A percentile compares a stretch with the other conserved stretches of the same genome.
These are phyloP conservation scores for Coemansia umbellata DNA, from an alignment of 192 early-diverging fungal species.

Conservation along the genomic window DNA sequence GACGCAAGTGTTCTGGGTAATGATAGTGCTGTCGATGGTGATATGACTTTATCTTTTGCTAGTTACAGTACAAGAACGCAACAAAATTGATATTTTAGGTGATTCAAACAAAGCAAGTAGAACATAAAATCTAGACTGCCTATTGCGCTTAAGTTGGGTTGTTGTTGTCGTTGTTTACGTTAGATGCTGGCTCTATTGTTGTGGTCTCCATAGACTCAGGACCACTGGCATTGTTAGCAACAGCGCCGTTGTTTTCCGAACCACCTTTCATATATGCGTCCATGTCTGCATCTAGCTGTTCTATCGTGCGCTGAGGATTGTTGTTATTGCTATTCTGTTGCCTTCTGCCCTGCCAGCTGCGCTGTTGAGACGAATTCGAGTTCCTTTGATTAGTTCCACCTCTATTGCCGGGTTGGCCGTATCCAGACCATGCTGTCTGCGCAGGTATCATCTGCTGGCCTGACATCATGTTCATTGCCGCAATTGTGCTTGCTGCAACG, in stretches of 20 bases:
- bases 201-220: not conserved
- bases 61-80: no score
- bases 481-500: conserved; percentile 1
- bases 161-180: no score
- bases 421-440: not conserved
- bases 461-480: conserved; percentile 5
- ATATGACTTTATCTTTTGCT: no score
- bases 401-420: not conserved
- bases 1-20: no score
- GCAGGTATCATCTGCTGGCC: not conserved
- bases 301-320: conserved; percentile 11
- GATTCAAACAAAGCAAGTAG: no score
- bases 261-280: conserved; percentile 38
- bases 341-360: not conserved
- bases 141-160: no score
- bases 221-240: not conserved
- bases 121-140: no score
- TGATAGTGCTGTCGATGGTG: no score
- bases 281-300: conserved; percentile 46
- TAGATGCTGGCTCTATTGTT: no score
- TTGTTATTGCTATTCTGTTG: not conserved
- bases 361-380: not conserved
- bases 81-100: no score
- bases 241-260: not conserved
- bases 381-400: not conserved